Conservation (phyloP, 2,329 filamentous ascomycete genomes). For the Exophiala sp. region DNA sequence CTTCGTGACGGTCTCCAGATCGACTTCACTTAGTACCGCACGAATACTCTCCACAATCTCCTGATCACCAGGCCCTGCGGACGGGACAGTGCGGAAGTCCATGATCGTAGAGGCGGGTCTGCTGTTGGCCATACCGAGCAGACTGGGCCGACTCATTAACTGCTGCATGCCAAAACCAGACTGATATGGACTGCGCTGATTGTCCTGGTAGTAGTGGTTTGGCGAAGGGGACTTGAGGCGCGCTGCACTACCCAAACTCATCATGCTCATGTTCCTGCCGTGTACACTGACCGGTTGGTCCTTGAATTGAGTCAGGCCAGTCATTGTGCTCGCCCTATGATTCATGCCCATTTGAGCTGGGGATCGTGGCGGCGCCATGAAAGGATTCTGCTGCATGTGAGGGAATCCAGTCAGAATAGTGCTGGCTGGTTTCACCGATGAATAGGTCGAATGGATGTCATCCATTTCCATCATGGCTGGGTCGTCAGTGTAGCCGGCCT, state of each 20-base stretch:
- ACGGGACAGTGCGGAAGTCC: conserved; percentile 55
- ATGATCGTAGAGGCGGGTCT: conserved; percentile 52
- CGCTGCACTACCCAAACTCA: conserved; percentile 48
- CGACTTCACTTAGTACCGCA: conserved; percentile 77
- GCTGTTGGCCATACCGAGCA: conserved; percentile 42
- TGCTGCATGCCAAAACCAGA: conserved; percentile 34
- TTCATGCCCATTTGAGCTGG: conserved; percentile 65
- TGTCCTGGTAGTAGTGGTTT: conserved; percentile 44
- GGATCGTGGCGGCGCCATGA: conserved; percentile 74
- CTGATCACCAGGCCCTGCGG: conserved; percentile 68
- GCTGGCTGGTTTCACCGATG: conserved; percentile 78
- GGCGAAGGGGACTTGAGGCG: conserved; percentile 22
- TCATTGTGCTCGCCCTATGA: conserved; percentile 70
- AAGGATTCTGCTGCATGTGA: conserved; percentile 56
- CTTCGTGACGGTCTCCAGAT: conserved; percentile 96
- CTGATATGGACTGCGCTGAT: conserved; percentile 36
- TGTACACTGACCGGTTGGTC: conserved; percentile 50
- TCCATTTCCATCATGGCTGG: conserved; percentile 81
- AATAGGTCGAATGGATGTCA: conserved; percentile 95
- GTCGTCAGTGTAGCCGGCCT: conserved; percentile 68
- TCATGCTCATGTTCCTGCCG: conserved; percentile 59
- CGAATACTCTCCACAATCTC: conserved; percentile 83
- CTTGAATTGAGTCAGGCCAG: conserved; percentile 61
- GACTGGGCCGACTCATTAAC: conserved; percentile 41
- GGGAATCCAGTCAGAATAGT: conserved; percentile 85